A percentile compares a stretch with the other conserved stretches of the same genome.
phyloP scores from a whole-genome alignment of 2,329 filamentous ascomycete genomes.

The Aspergillus spinulosporus region DNA sequence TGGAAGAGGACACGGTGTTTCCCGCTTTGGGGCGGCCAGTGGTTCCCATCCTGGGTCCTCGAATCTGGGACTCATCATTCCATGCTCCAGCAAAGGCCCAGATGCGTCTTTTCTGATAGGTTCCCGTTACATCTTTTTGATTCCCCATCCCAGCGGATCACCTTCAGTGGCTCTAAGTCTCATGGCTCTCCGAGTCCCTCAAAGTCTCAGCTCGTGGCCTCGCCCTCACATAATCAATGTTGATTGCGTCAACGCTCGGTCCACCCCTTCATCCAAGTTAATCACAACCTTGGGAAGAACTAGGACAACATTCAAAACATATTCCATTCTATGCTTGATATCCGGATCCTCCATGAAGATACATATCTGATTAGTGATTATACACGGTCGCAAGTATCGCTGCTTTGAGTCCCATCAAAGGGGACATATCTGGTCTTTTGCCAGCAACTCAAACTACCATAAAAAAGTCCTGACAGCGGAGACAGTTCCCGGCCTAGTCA shows the following conservation, averaged over 20 bases:
- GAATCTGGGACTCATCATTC: slow-evolving; percentile 4
- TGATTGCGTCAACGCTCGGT: slow-evolving; percentile 14
- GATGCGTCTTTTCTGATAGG: slow-evolving; percentile 22
- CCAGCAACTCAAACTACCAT: no score
- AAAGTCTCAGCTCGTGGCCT: slow-evolving; percentile 15
- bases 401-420: background rate
- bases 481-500: background rate
- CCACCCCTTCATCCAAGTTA: background rate
- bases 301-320: background rate
- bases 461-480: background rate
- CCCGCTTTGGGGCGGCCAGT: slow-evolving; percentile 16
- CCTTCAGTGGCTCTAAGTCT: slow-evolving; percentile 9
- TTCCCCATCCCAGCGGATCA: slow-evolving; percentile 23
- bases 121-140: slow-evolving; percentile 14
- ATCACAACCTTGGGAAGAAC: background rate
- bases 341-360: background rate
- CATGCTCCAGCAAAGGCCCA: slow-evolving; percentile 14
- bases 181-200: slow-evolving; percentile 7
- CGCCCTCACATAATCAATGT: slow-evolving; percentile 5
- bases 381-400: background rate
- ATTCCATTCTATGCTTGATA: no score
- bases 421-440: no score
- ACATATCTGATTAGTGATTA: background rate
- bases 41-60: slow-evolving; percentile 2
- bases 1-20: slow-evolving; percentile 35